phyloP scores from a whole-genome alignment of 1,284 basidiomycete genomes.

The Cutaneotrichosporon spelunceum region DNA sequence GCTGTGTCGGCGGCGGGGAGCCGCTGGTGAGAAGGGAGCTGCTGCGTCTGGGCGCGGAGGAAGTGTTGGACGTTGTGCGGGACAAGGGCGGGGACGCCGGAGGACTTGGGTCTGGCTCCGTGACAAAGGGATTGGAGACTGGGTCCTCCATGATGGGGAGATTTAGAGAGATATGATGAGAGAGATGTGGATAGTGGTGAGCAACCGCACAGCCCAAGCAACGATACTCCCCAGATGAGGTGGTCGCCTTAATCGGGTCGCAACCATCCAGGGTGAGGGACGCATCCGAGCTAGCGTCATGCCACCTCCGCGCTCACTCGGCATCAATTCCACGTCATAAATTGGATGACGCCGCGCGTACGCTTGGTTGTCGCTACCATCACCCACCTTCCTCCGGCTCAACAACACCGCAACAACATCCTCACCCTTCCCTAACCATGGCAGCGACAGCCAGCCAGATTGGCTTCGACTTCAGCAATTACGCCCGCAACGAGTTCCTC shows the following conservation, averaged over 20 bases:
- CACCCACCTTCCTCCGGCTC: not conserved
- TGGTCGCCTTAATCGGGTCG: too few relatives aligned
- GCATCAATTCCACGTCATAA: constrained; percentile 10
- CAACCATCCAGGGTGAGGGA: not conserved
- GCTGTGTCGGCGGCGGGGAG: constrained; percentile 47
- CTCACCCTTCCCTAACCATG: constrained; percentile 25
- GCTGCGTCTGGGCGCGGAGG: constrained; percentile 7
- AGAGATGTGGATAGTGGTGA: not conserved
- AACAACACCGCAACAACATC: not conserved
- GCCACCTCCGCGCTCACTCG: not conserved
- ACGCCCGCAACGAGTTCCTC: constrained; percentile 74
- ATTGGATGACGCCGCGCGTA: constrained; percentile 20
- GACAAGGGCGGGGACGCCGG: constrained; percentile 14
- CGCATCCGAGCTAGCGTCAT: constrained; percentile 10
- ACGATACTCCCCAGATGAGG: not conserved
- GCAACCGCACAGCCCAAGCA: not conserved
- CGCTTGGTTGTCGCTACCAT: constrained; percentile 4
- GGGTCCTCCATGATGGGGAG: constrained; percentile 21
- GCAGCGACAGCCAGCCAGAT: constrained; percentile 31
- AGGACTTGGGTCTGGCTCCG: constrained; percentile 15
- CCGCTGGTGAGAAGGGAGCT: constrained; percentile 26
- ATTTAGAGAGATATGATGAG: not conserved
- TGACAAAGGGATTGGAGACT: constrained; percentile 24
- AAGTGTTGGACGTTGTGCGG: constrained; percentile 18
- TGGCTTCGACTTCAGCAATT: constrained; percentile 73